Evolutionary conservation across 805 yeast genomes (phyloP).

Genomic region (Kluyveromyces lactis): DNA sequence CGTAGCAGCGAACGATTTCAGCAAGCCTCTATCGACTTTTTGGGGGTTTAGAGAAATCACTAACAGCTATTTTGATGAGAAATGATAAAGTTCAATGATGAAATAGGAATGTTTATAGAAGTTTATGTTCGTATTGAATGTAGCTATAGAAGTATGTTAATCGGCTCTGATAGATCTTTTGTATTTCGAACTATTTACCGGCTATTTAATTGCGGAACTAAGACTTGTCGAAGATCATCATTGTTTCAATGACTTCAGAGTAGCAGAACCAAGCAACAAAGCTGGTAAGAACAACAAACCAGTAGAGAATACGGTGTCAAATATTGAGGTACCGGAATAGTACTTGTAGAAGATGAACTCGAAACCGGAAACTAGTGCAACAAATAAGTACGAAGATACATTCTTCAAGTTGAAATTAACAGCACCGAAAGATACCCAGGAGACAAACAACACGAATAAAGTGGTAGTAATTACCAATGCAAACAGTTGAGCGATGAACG

Average conservation of each 20-base stretch:
- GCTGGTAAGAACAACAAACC: slow-evolving; percentile 43
- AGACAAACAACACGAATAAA: slow-evolving; percentile 34
- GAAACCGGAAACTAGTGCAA: slow-evolving; percentile 21
- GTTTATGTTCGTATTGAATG: too few species aligned
- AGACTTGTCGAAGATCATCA: background rate
- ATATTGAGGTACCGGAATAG: slow-evolving; percentile 26
- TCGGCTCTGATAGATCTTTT: too few species aligned
- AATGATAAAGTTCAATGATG: too few species aligned
- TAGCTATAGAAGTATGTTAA: too few species aligned
- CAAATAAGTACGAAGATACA: slow-evolving; percentile 18
- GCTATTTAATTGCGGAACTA: too few species aligned
- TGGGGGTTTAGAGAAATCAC: slow-evolving; percentile 50
- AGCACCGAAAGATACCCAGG: slow-evolving; percentile 33
- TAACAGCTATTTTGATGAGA: slow-evolving; percentile 40
- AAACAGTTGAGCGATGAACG: slow-evolving; percentile 45
- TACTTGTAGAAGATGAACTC: slow-evolving; percentile 25
- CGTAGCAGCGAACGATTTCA: slow-evolving; percentile 56
- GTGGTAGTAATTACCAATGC: slow-evolving; percentile 36
- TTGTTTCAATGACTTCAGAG: slow-evolving; percentile 38
- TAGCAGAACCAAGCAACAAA: slow-evolving; percentile 56
- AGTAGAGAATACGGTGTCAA: slow-evolving; percentile 21
- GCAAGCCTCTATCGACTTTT: slow-evolving; percentile 37
- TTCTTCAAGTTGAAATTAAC: slow-evolving; percentile 21
- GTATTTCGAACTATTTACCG: too few species aligned
- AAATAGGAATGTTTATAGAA: background rate